Percentiles rank a stretch among this genome's conserved stretches.
Evolutionary conservation across 768 basidiomycete genomes (phyloP).

Genomic region (Boletellus emodensis): DNA sequence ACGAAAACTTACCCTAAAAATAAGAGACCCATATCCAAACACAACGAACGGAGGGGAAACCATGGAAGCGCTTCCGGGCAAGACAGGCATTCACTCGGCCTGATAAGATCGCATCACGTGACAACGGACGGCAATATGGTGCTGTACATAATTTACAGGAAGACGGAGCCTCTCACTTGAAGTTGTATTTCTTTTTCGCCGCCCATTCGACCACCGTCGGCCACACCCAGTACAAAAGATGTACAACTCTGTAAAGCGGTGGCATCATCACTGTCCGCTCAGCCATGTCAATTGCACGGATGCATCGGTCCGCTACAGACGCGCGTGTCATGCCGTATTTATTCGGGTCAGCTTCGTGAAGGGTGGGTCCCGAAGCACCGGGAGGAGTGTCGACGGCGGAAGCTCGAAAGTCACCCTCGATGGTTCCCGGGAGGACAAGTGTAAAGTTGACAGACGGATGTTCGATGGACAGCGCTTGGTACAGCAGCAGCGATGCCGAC

Average conservation of each 20-base stretch:
- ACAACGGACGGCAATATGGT: too few relatives aligned
- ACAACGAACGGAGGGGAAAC: constrained; percentile 54
- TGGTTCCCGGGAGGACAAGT: constrained; percentile 60
- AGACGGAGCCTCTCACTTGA: constrained; percentile 20
- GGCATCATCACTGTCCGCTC: constrained; percentile 63
- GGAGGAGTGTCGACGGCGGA: constrained; percentile 64
- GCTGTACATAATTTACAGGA: too few relatives aligned
- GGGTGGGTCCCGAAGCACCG: constrained; percentile 25
- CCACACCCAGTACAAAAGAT: constrained; percentile 62
- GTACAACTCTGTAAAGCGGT: constrained; percentile 39
- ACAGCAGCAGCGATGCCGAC: constrained; percentile 71
- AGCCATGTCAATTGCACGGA: constrained; percentile 54
- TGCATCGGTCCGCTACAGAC: constrained; percentile 55
- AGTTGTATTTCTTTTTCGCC: constrained; percentile 66
- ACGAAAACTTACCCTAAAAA: constrained; percentile 62
- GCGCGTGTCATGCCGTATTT: constrained; percentile 55
- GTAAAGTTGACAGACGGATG: constrained; percentile 67
- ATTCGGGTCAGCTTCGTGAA: constrained; percentile 49
- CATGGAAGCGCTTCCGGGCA: constrained; percentile 7
- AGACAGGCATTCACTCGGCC: too few relatives aligned
- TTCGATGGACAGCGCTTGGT: constrained; percentile 76
- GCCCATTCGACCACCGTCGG: constrained; percentile 54
- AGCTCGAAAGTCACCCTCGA: constrained; percentile 76
- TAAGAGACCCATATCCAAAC: constrained; percentile 91
- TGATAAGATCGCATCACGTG: not conserved